Evolutionary conservation across 192 early-diverging fungal genomes (phyloP).

Genomic region (Backusella luteola): DNA sequence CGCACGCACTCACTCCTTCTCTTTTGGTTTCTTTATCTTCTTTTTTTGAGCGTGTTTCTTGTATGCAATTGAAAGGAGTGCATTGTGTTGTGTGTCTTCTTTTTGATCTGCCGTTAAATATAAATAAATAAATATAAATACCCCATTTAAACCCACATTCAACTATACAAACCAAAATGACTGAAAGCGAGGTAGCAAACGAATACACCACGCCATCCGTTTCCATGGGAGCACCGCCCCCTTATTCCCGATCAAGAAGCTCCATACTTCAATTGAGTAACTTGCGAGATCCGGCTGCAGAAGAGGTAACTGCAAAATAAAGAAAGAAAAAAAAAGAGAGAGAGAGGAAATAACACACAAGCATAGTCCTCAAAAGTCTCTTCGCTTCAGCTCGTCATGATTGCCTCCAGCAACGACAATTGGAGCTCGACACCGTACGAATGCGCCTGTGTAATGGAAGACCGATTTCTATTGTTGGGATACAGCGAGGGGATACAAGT

Average conservation of each 20-base stretch:
- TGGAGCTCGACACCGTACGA: constrained; percentile 14
- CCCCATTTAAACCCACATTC: neutral
- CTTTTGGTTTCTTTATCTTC: neutral
- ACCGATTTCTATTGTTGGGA: constrained; percentile 33
- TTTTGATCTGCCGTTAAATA: neutral
- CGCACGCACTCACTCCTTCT: neutral
- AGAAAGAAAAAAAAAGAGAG: neutral
- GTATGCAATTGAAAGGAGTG: neutral
- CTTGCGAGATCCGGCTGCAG: neutral
- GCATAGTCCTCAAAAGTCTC: neutral
- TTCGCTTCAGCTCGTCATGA: constrained; percentile 11
- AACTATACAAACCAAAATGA: neutral
- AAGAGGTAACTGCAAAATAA: neutral
- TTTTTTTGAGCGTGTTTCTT: neutral
- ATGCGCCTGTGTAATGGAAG: constrained; percentile 26
- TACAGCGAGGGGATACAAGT: constrained; percentile 24
- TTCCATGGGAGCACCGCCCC: neutral
- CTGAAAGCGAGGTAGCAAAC: neutral
- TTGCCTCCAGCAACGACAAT: neutral
- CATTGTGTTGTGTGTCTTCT: neutral
- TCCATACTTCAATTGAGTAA: neutral
- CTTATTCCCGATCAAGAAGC: constrained; percentile 6
- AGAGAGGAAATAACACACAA: neutral
- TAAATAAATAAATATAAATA: neutral
- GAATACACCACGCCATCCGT: neutral